phyloP scores from a whole-genome alignment of 2,329 filamentous ascomycete genomes.

The Botryotinia convoluta region DNA sequence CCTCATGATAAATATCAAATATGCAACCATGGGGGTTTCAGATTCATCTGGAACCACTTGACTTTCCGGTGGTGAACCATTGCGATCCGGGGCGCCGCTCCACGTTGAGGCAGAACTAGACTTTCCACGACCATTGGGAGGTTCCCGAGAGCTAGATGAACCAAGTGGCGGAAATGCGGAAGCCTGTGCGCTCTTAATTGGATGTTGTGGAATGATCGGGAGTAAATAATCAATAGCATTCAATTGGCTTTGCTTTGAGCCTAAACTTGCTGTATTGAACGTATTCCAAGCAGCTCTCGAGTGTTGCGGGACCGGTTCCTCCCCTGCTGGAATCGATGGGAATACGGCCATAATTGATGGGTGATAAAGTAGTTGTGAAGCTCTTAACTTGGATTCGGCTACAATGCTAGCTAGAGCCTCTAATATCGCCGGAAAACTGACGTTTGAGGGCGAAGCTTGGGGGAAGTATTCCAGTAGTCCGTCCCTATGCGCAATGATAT shows the following conservation, averaged over 20 bases:
- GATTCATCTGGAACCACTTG: conserved; percentile 52
- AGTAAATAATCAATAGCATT: conserved; percentile 66
- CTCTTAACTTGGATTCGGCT: conserved; percentile 73
- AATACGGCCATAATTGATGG: conserved; percentile 69
- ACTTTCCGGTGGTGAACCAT: conserved; percentile 21
- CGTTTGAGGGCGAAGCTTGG: conserved; percentile 54
- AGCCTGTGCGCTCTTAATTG: conserved; percentile 40
- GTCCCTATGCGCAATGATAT: conserved; percentile 52
- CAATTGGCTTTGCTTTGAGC: conserved; percentile 38
- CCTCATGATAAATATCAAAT: conserved; percentile 65
- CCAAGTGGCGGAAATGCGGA: conserved; percentile 55
- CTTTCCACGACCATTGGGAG: conserved; percentile 28
- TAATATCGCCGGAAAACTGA: conserved; percentile 66
- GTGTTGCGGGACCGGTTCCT: conserved; percentile 50
- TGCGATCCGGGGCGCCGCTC: conserved; percentile 2
- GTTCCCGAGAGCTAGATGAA: conserved; percentile 43
- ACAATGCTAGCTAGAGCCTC: conserved; percentile 77
- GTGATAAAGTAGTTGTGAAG: conserved; percentile 67
- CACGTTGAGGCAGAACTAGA: conserved; percentile 6
- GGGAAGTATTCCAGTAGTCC: conserved; percentile 59
- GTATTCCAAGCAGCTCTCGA: conserved; percentile 51
- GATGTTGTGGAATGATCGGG: conserved; percentile 50
- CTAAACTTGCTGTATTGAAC: conserved; percentile 52
- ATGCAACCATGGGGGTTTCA: conserved; percentile 70
- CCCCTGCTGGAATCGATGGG: conserved; percentile 49